Evolutionary conservation across 176 grass and related monocot genomes (phyloP).

Genomic region (Sorghum bicolor): Sorghum_bicolor_NCBIv3 NC_012870.2:66808001-66808500

Average conservation of each 20-base stretch:
- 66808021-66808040: no score
- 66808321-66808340: background rate
- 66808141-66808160: background rate
- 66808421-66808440: background rate
- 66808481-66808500: background rate
- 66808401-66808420: background rate
- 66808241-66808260: background rate
- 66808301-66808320: background rate
- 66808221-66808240: background rate
- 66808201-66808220: background rate
- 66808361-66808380: background rate
- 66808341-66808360: background rate
- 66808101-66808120: background rate
- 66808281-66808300: background rate
- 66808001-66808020: no score
- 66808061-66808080: background rate
- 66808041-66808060: no score
- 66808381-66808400: slow-evolving; percentile 14
- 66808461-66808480: background rate
- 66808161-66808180: background rate
- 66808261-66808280: slow-evolving; percentile 1
- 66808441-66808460: background rate
- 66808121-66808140: background rate
- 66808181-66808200: background rate
- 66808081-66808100: background rate